Conservation (phyloP, 2,329 filamentous ascomycete species). For the Ophiocordyceps polyrhachis-furcata region DNA sequence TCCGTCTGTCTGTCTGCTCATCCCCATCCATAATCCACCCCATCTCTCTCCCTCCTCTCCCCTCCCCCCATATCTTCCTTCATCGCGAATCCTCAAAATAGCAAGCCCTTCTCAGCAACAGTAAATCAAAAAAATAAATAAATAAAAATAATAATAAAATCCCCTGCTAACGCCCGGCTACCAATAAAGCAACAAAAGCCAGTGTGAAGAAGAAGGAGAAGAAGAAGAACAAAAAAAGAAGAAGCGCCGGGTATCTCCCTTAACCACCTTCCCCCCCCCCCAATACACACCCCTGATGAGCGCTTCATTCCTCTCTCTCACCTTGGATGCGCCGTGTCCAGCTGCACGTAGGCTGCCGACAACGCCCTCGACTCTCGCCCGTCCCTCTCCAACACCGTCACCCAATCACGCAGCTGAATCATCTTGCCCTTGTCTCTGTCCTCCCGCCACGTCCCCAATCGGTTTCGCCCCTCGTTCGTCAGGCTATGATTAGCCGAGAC, state of each 20-base stretch:
- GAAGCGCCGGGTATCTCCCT: background rate
- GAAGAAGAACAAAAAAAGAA: background rate
- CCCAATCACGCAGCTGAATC: slow-evolving; percentile 71
- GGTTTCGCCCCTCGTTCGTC: slow-evolving; percentile 39
- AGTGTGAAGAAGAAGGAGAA: too few relatives aligned
- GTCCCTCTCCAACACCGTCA: slow-evolving; percentile 63
- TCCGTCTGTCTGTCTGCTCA: too few relatives aligned
- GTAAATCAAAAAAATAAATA: too few relatives aligned
- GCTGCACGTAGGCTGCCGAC: slow-evolving; percentile 34
- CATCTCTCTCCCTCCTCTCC: background rate
- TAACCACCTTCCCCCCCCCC: too few relatives aligned
- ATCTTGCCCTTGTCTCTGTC: slow-evolving; percentile 56
- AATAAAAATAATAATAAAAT: too few relatives aligned
- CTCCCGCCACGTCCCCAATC: slow-evolving; percentile 60
- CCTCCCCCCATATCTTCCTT: too few relatives aligned
- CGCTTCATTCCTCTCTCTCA: slow-evolving; percentile 6
- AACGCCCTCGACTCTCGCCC: slow-evolving; percentile 46
- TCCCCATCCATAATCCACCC: too few relatives aligned
- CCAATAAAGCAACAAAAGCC: background rate
- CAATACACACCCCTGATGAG: too few relatives aligned
- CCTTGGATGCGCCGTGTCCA: slow-evolving; percentile 30
- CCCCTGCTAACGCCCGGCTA: background rate
- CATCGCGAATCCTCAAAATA: too few relatives aligned
- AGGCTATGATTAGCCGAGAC: slow-evolving; percentile 19
- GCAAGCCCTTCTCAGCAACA: background rate